Evolutionary conservation across 2,329 filamentous ascomycete species (phyloP), one percentile per base, ranked within the genome.

Genomic region (Cercospora nicotianae): DNA sequence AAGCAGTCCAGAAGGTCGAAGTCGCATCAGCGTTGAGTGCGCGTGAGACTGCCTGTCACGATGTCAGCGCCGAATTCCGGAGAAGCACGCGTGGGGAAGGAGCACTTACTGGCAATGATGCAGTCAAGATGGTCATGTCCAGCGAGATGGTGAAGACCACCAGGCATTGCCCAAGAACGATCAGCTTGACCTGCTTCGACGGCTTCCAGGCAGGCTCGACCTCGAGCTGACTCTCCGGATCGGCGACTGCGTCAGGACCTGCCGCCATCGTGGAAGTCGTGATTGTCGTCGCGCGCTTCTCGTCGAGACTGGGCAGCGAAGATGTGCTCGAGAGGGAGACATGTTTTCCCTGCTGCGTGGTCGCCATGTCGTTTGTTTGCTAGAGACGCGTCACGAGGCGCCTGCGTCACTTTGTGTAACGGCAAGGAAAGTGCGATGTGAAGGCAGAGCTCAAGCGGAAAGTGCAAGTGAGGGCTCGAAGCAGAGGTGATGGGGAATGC

Each of bases 81-180:
- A 26, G 16, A 18, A 31, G 36, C 18, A 53, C 5, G 48, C 3
- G n/a, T 12, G 48, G 48, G 20, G 3, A 57, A 26, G 7, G 39
- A 28, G 30, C 30, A 65, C 65, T n/a, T 63, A 83, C 81, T 13
- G 84, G 81, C 42, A 85, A 70, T 0, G 81, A 77, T 7, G 83
- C 77, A 6, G 83, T 82, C 51, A 85, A 74, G 33, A 85, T 80
- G 0, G 83, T 84, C 10, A 81, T 80, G 71, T 86, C 82, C 45
- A 85, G 79, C 3, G 81, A 80, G 48, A 85, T 83, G 78, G 84
- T 82, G 72, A 84, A 79, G 5, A 82, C 81, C 48, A 84, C 75
- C 31, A 83, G 69, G 26, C 80, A 77, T 30, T 85, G 75, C 10
- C 79, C 81, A 28, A 78, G 71, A 69, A 84, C 77, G 28, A 83